Base-by-base conservation (phyloP, 352 stramenopile species). In the Pythium aphanidermatum region DNA sequence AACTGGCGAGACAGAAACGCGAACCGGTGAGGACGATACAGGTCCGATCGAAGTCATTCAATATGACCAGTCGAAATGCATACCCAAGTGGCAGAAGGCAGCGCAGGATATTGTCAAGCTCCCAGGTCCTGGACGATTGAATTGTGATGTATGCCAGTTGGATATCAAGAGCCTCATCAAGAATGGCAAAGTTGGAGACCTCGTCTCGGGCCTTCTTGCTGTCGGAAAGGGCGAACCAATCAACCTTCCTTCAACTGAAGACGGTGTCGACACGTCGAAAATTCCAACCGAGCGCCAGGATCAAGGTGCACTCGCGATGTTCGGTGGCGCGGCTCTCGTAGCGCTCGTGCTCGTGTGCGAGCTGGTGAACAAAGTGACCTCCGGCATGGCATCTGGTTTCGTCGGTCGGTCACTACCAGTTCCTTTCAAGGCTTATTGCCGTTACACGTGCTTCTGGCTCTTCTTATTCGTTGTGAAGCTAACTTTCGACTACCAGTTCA, bases 381-480 rank as follows among this genome's bases (percentile, higher is more conserved):
- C 77, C 2, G 68, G 70, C 19, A 74, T 91, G 27, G 51, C 68
- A 2, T 85, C 74, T 1, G 80, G 75, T 9, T 92, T 84, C 40
- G 80, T 92, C 8, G 80, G 80, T 21, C 76, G 80, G 7, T 86
- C 72, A 13, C 48, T 92, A 3, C 74, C 80, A 4, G 80, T 92
- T 11, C 80, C 77, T 10, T 58, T 83, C 38, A 62, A 55, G 29
- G 68, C 56, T 4, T 87, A 72, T 44, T 86, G 73, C 33, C 76
- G 77, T 16, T 92, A 92, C 65, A 70, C 64, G 40, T 92, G 80
- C 58, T 92, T 92, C 31, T 92, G 76, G 79, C 14, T 92, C 5
- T 42, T 88, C 2, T 35, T 92, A 36, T 78, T 87, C 39, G 1
- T 64, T 1, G 63, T 80, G 56, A 92, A 92, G 44, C 47, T 92